Base-by-base conservation (phyloP, 805 yeast species). In the Saturnispora mendoncae region DNA sequence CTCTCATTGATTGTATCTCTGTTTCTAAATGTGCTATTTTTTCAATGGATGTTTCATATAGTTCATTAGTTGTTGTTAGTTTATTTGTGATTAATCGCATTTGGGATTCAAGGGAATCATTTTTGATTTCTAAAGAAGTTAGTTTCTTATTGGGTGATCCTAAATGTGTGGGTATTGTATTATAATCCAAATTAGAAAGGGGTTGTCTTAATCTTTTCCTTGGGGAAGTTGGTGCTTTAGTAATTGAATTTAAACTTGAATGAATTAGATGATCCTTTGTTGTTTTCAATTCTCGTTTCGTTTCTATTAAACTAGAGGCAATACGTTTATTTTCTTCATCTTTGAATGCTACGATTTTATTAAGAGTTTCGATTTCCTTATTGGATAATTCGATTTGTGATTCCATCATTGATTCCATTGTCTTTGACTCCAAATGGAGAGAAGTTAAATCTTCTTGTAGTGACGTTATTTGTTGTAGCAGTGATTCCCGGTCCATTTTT, bases 401-500 rank as follows among this genome's bases (percentile, higher is more conserved):
- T 20, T 56, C 58, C 20, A 55, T 39, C 27, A 52, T 50, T 13
- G 51, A 53, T 29, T 56, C 57, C 32, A 56, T 41, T 23, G 53
- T 52, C 33, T 47, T 50, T 7, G 57, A 51, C 15, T 56, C 57
- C 5, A 38, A 23, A n/a, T 50, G 42, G 19, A 43, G 55, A 7
- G 36, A 33, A 20, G 20, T 40, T 34, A 55, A 53, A 32, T 56
- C 59, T 17, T 38, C 28, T 25, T 35, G 31, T 15, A 35, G 19
- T 7, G 13, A 13, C n/a, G 9, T 20, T n/a, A 33, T 23, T 13
- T 35, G 38, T 18, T 3, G 8, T 8, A 35, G 26, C 23, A 26
- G 23, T 10, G 13, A 21, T 10, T 13, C 21, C 20, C 18, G 19
- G 6, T 14, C 33, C 33, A 29, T 6, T 12, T 9, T 19, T 10